These are phyloP conservation scores for Lathyrus oleraceus DNA, from an alignment of 306 rosid genomes.

Conservation along the genomic window DNA sequence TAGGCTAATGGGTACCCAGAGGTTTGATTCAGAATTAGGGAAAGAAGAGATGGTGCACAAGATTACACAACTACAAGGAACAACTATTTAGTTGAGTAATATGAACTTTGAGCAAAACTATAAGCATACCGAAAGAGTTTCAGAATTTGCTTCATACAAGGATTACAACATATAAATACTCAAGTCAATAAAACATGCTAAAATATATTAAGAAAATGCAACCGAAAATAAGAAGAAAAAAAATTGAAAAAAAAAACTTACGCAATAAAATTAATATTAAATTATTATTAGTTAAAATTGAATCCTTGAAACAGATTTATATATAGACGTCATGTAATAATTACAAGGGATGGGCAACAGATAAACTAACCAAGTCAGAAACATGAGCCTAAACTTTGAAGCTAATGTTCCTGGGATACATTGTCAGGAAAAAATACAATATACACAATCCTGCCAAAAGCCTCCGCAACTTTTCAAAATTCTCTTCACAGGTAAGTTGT, in stretches of 20 bases:
- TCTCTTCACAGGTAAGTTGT: conserved; percentile 58
- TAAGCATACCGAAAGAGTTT: background rate
- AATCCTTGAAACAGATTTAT: conserved; percentile 43
- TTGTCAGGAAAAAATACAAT: conserved; percentile 96
- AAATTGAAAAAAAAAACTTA: conserved; percentile 1
- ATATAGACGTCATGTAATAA: conserved; percentile 49
- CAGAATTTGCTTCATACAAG: conserved; percentile 6
- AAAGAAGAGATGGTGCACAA: background rate
- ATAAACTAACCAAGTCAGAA: conserved; percentile 96
- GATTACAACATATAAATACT: background rate
- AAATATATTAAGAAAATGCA: conserved; percentile 2
- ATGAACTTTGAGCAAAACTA: conserved; percentile 11
- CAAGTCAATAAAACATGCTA: conserved; percentile 11
- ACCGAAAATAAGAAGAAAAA: background rate
- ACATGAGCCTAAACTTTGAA: conserved; percentile 83
- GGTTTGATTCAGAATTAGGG: background rate
- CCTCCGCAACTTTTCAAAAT: conserved; percentile 74
- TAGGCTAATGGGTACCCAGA: background rate
- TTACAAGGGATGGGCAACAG: conserved; percentile 72
- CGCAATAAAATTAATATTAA: conserved; percentile 24
- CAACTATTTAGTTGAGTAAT: conserved; percentile 5
- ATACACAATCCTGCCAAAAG: conserved; percentile 92
- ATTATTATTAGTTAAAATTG: conserved; percentile 33
- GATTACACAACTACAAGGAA: conserved; percentile 28
- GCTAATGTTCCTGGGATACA: conserved; percentile 83